These are phyloP conservation scores for Helicocarpus griseus DNA, from an alignment of 2,329 filamentous ascomycete species.

Conservation along the genomic window DNA sequence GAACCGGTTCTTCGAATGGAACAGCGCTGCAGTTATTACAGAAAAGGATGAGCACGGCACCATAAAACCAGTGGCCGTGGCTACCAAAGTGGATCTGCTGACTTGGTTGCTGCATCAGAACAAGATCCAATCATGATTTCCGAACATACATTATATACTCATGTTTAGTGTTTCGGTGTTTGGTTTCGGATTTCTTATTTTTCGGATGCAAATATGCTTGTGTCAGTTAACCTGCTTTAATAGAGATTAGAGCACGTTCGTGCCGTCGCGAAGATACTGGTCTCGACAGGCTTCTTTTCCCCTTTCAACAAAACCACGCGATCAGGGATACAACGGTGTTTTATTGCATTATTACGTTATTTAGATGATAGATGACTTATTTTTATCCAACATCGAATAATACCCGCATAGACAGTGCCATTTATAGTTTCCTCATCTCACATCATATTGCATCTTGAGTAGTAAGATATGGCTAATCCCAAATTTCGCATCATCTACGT, in stretches of 20 bases:
- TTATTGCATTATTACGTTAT: not conserved
- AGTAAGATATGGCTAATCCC: too few species aligned
- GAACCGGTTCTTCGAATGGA: slow-evolving; percentile 96
- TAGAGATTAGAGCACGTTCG: not conserved
- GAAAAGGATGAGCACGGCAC: slow-evolving; percentile 55
- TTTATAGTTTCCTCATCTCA: not conserved
- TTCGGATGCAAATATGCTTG: too few species aligned
- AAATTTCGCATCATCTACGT: not conserved
- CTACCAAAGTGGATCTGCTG: slow-evolving; percentile 92
- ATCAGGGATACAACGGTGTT: not conserved
- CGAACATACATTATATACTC: not conserved
- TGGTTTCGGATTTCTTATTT: slow-evolving; percentile 12
- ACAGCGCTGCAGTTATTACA: slow-evolving; percentile 89
- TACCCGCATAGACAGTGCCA: not conserved
- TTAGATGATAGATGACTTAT: not conserved
- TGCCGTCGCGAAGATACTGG: not conserved
- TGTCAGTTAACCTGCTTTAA: too few species aligned
- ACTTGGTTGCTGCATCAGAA: slow-evolving; percentile 76
- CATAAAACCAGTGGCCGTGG: slow-evolving; percentile 74
- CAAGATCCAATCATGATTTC: slow-evolving; percentile 14
- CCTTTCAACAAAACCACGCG: not conserved
- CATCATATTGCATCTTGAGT: too few species aligned
- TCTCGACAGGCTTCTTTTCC: not conserved
- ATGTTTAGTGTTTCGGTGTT: slow-evolving; percentile 8
- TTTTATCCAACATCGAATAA: not conserved